Evolutionary conservation across 2,329 filamentous ascomycete genomes (phyloP).

Genomic region (Aaosphaeria pasadenensis): DNA sequence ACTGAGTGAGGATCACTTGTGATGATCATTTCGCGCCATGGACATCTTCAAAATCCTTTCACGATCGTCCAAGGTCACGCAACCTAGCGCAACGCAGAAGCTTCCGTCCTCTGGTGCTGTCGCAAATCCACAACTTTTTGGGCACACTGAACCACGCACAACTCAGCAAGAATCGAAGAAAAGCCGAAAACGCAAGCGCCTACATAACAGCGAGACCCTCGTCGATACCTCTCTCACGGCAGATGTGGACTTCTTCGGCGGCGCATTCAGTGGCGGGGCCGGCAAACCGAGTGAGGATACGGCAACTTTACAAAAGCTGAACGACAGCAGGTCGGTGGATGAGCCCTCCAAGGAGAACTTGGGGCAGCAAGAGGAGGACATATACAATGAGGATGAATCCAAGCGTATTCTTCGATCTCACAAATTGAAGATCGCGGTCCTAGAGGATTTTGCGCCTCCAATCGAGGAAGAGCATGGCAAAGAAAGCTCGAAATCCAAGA

Average conservation of each 20-base stretch:
- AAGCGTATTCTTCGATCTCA: slow-evolving; percentile 73
- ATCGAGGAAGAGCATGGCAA: slow-evolving; percentile 45
- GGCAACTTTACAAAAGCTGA: background rate
- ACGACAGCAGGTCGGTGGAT: slow-evolving; percentile 3
- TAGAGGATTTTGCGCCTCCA: slow-evolving; percentile 35
- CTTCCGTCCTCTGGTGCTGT: slow-evolving; percentile 64
- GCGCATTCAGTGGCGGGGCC: slow-evolving; percentile 3
- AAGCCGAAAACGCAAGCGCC: slow-evolving; percentile 44
- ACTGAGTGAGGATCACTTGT: background rate
- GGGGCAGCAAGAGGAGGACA: slow-evolving; percentile 44
- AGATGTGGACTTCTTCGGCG: slow-evolving; percentile 46
- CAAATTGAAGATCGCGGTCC: slow-evolving; percentile 77
- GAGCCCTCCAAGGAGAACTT: slow-evolving; percentile 4
- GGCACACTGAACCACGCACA: slow-evolving; percentile 41
- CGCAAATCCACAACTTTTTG: slow-evolving; percentile 67
- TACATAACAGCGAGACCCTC: slow-evolving; percentile 12
- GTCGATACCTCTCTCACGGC: slow-evolving; percentile 10
- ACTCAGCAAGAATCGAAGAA: slow-evolving; percentile 14
- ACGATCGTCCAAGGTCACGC: slow-evolving; percentile 61
- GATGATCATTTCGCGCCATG: slow-evolving; percentile 44
- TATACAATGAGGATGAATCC: slow-evolving; percentile 67
- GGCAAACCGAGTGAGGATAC: background rate
- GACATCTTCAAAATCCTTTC: slow-evolving; percentile 73
- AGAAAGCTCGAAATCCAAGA: slow-evolving; percentile 49
- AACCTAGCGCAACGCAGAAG: slow-evolving; percentile 38